Evolutionary conservation across 179 eudicot species (phyloP), one percentile per base, ranked within the genome.

Genomic region (Nepenthes alata): DNA sequence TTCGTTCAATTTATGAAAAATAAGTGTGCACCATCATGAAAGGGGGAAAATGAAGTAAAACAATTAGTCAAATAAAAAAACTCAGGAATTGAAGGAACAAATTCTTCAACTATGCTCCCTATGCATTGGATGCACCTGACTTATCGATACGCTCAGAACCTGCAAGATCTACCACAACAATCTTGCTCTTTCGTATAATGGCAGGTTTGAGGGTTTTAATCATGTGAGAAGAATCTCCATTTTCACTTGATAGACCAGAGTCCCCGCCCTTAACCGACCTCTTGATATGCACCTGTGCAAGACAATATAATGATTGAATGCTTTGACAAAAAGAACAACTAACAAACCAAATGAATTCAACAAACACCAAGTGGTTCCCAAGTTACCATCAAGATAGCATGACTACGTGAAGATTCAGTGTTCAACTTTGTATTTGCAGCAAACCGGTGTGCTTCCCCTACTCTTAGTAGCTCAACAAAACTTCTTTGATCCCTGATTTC

Each of bases 341-440:
- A 41, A 7, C 8, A 4, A 41, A 41, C 45, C 8, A 41, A 41
- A 41, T 41, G 5, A 41, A 4, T 7, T 2, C 45, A 41, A 41
- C 45, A 41, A 41, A 41, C 5, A 4, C 45, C 8, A 41, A 4
- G 45, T 7, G 8, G 8, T 41, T 41, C 5, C 55, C 5, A 41
- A 35, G 15, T 57, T 79, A 89, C 97, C 95, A 89, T 84, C 65
- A 89, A 64, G 66, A 89, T 78, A 65, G 97, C 97, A 81, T 89
- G 97, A 74, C 97, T 89, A 37, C 97, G 88, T 66, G 97, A 89
- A 70, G 97, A 89, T 75, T 89, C 97, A 8, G 95, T 85, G 67
- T 89, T 89, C 85, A 89, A 70, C 65, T 89, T 89, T 61, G 97
- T 89, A 74, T 89, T 89, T 63, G 97, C 89, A 70, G 95, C 97